These are phyloP conservation scores for Cryomyces minteri DNA, from an alignment of 495 filamentous ascomycete species.

Conservation along the genomic window DNA sequence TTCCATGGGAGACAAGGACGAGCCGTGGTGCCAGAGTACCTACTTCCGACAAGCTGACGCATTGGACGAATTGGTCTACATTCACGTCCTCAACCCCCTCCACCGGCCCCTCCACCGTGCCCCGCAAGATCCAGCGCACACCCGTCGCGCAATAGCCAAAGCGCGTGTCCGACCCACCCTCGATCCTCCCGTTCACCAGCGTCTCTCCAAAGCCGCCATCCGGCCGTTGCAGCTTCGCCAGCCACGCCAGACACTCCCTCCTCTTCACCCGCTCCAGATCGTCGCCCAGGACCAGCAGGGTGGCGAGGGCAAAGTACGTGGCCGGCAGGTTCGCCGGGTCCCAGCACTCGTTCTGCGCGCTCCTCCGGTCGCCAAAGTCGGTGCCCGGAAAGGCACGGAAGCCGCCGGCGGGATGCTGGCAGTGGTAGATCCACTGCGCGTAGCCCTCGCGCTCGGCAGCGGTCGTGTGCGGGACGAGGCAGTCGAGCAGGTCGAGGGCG, in stretches of 20 bases:
- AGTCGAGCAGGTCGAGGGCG: slow-evolving; percentile 62
- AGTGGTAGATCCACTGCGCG: slow-evolving; percentile 53
- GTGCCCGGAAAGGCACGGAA: slow-evolving; percentile 68
- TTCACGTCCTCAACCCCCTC: slow-evolving; percentile 54
- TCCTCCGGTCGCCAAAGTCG: slow-evolving; percentile 28
- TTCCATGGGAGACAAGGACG: neutral
- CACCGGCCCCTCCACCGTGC: slow-evolving; percentile 28
- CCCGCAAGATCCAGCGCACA: slow-evolving; percentile 67
- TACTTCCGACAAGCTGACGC: slow-evolving; percentile 55
- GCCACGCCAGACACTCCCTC: slow-evolving; percentile 48
- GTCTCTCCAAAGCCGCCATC: slow-evolving; percentile 90
- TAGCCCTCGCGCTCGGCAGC: slow-evolving; percentile 39
- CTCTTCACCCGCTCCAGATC: slow-evolving; percentile 50
- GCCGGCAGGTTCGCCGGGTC: slow-evolving; percentile 73
- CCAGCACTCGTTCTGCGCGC: slow-evolving; percentile 34
- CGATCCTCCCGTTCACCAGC: slow-evolving; percentile 39
- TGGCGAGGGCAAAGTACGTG: slow-evolving; percentile 70
- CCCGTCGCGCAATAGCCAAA: slow-evolving; percentile 70
- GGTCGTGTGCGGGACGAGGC: slow-evolving; percentile 34
- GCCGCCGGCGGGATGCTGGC: slow-evolving; percentile 55
- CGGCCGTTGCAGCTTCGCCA: slow-evolving; percentile 54
- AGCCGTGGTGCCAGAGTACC: slow-evolving; percentile 3
- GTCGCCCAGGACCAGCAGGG: slow-evolving; percentile 58
- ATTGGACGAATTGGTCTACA: slow-evolving; percentile 44
- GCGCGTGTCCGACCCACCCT: slow-evolving; percentile 66